A percentile compares a stretch with the other conserved stretches of the same genome.
Evolutionary conservation across 2,329 filamentous ascomycete genomes (phyloP).

Genomic region (Mariannaea elegans): DNA sequence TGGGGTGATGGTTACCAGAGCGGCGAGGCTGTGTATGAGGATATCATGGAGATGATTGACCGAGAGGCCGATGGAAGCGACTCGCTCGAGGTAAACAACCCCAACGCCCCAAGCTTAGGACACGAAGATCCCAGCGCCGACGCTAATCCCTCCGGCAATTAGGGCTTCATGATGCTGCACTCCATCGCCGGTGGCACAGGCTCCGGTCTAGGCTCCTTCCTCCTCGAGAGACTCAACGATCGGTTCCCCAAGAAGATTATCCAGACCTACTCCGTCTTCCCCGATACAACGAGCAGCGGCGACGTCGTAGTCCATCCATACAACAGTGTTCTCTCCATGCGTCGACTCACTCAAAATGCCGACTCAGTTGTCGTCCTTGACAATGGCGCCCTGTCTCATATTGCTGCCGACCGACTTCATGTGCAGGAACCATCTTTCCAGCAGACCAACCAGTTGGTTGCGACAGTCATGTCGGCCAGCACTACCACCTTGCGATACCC

Average conservation of each 20-base stretch:
- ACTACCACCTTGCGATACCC: conserved; percentile 97
- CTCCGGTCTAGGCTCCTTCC: conserved; percentile 92
- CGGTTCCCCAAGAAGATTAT: conserved; percentile 99
- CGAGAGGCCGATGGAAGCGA: conserved; percentile 98
- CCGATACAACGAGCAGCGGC: conserved; percentile 84
- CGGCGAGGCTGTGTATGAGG: conserved; percentile 90
- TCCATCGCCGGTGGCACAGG: conserved; percentile 98
- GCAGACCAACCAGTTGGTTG: conserved; percentile 96
- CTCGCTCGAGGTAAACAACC: conserved; percentile 74
- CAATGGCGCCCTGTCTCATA: conserved; percentile 91
- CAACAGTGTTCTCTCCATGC: conserved; percentile 93
- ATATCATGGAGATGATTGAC: conserved; percentile 99
- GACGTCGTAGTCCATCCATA: conserved; percentile 98
- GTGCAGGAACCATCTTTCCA: conserved; percentile 96
- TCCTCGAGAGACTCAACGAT: conserved; percentile 95
- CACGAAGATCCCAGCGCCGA: neutral
- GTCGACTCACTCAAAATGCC: conserved; percentile 91
- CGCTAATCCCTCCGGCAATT: neutral
- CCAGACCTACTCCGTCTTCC: conserved; percentile 98
- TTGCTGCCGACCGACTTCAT: conserved; percentile 92
- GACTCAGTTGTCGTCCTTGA: conserved; percentile 98
- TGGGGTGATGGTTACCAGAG: conserved; percentile 97
- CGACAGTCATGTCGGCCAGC: conserved; percentile 98
- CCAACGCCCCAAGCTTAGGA: neutral
- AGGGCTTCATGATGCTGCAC: conserved; percentile 98